A percentile compares a stretch with the other conserved stretches of the same genome.
Evolutionary conservation across 495 filamentous ascomycete genomes (phyloP).

Genomic region (Penicillium riverlandense): DNA sequence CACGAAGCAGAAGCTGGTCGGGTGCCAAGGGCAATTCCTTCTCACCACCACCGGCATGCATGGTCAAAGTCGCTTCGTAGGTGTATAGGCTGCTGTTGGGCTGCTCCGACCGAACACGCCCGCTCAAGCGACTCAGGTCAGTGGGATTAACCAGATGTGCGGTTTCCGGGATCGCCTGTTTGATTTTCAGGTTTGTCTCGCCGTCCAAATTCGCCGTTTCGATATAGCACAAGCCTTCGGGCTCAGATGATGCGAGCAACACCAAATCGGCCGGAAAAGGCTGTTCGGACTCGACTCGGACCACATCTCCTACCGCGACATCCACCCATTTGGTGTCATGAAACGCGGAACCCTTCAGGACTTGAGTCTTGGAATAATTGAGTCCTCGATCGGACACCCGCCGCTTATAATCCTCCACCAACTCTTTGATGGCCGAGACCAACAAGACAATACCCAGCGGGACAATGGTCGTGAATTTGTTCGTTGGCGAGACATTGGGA

Average conservation of each 20-base stretch:
- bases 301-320: slow-evolving; percentile 87
- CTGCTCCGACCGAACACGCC: slow-evolving; percentile 87
- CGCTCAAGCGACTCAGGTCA: slow-evolving; percentile 80
- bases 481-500: slow-evolving; percentile 89
- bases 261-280: slow-evolving; percentile 95
- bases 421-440: slow-evolving; percentile 90
- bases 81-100: slow-evolving; percentile 98
- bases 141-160: slow-evolving; percentile 76
- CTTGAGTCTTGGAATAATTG: slow-evolving; percentile 80
- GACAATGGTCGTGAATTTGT: slow-evolving; percentile 91
- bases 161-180: slow-evolving; percentile 95
- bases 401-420: slow-evolving; percentile 89
- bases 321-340: slow-evolving; percentile 87
- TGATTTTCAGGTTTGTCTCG: slow-evolving; percentile 98
- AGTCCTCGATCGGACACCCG: slow-evolving; percentile 80
- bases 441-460: slow-evolving; percentile 82
- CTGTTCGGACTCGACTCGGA: slow-evolving; percentile 91
- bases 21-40: slow-evolving; percentile 81
- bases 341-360: slow-evolving; percentile 80
- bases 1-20: slow-evolving; percentile 82
- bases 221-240: slow-evolving; percentile 97
- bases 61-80: slow-evolving; percentile 92
- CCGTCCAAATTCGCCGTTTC: slow-evolving; percentile 98
- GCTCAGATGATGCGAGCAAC: slow-evolving; percentile 88
- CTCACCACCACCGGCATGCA: slow-evolving; percentile 89